phyloP scores from a whole-genome alignment of 768 basidiomycete genomes.

The Stropharia rugosoannulata region DNA sequence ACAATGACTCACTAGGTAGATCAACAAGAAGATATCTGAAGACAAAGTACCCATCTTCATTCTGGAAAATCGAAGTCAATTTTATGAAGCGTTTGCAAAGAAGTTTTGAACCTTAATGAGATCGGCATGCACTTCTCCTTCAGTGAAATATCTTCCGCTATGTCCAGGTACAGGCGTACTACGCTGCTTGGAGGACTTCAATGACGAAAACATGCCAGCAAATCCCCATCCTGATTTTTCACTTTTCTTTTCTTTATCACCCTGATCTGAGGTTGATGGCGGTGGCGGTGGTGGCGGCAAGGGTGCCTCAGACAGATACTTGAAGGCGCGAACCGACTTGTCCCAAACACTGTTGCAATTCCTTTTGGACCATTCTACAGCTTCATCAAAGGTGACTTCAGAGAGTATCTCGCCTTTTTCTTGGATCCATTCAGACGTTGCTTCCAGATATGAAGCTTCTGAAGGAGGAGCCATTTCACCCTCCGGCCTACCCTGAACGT shows the following conservation, averaged over 20 bases:
- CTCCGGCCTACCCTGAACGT: slow-evolving; percentile 61
- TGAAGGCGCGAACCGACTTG: slow-evolving; percentile 58
- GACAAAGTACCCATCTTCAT: slow-evolving; percentile 74
- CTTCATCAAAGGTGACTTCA: slow-evolving; percentile 57
- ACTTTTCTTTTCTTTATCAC: slow-evolving; percentile 23
- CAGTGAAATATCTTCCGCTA: slow-evolving; percentile 51
- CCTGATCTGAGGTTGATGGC: slow-evolving; percentile 27
- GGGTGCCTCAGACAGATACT: slow-evolving; percentile 69
- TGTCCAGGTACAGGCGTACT: slow-evolving; percentile 27
- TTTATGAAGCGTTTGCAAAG: neutral
- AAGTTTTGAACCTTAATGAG: slow-evolving; percentile 59
- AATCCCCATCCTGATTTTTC: slow-evolving; percentile 51
- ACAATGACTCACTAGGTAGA: slow-evolving; percentile 63
- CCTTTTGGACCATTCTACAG: slow-evolving; percentile 45
- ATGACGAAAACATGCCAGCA: slow-evolving; percentile 67
- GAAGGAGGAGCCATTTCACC: slow-evolving; percentile 30
- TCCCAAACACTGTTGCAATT: slow-evolving; percentile 40
- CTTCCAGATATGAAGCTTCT: slow-evolving; percentile 46
- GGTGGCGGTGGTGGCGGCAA: slow-evolving; percentile 34
- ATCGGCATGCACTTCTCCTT: slow-evolving; percentile 83
- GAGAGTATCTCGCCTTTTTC: slow-evolving; percentile 39
- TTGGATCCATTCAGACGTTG: slow-evolving; percentile 40
- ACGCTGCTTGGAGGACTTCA: slow-evolving; percentile 37
- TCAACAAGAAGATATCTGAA: slow-evolving; percentile 79
- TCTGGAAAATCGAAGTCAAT: slow-evolving; percentile 37